phyloP scores from a whole-genome alignment of 2,329 filamentous ascomycete species.

The Penicillium sclerotiorum region DNA sequence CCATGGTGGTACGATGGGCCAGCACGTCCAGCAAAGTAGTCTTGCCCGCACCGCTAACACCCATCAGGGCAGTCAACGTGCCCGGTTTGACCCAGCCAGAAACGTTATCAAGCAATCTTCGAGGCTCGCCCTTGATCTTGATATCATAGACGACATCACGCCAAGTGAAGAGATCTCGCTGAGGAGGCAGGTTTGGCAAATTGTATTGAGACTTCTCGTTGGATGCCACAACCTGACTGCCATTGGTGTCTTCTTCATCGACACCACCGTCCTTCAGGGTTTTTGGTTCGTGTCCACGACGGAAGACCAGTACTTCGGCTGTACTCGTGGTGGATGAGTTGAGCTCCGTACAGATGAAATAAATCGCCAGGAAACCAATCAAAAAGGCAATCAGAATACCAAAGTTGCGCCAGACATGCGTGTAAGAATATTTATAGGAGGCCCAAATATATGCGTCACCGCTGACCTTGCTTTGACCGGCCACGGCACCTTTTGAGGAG shows the following conservation, averaged over 20 bases:
- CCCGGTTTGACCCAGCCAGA: conserved; percentile 93
- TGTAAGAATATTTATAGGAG: conserved; percentile 53
- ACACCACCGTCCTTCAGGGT: no score
- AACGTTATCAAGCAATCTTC: conserved; percentile 78
- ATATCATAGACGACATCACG: conserved; percentile 63
- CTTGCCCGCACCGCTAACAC: conserved; percentile 85
- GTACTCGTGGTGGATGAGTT: not conserved
- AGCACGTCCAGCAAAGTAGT: conserved; percentile 85
- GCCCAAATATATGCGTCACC: conserved; percentile 57
- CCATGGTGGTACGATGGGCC: conserved; percentile 81
- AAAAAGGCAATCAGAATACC: conserved; percentile 73
- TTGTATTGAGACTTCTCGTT: conserved; percentile 22
- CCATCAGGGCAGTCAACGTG: conserved; percentile 86
- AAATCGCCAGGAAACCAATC: conserved; percentile 61
- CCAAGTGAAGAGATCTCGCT: conserved; percentile 59
- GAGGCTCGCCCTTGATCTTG: conserved; percentile 71
- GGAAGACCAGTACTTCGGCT: not conserved
- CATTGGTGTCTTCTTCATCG: conserved; percentile 6
- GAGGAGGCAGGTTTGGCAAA: no score
- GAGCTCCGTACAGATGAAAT: not conserved
- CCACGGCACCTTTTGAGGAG: conserved; percentile 33
- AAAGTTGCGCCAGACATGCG: conserved; percentile 70
- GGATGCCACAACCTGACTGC: no score
- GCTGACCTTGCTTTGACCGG: conserved; percentile 53
- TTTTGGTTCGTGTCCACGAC: not conserved